These are phyloP conservation scores for Chlamydomonas sp. DNA, from an alignment of 139 green algal genomes.

Conservation along the genomic window DNA sequence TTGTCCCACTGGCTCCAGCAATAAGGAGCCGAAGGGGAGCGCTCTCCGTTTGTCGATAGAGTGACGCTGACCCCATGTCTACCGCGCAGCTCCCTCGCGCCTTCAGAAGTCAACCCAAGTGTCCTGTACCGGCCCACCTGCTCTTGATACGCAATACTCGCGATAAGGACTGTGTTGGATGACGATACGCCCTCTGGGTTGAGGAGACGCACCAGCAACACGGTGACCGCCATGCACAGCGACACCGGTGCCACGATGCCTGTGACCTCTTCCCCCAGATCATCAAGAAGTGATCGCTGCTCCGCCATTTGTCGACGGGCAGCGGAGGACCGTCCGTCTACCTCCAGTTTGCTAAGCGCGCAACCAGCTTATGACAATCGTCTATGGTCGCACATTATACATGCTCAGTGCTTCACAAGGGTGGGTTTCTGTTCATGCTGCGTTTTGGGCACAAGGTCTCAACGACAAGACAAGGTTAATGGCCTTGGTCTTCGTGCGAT, in stretches of 20 bases:
- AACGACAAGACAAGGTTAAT: too few relatives aligned
- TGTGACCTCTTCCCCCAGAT: conserved; percentile 36
- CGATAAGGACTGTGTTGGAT: conserved; percentile 69
- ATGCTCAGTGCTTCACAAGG: too few relatives aligned
- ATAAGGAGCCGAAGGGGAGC: neutral
- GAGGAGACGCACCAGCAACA: conserved; percentile 85
- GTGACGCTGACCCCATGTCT: too few relatives aligned
- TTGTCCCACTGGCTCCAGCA: neutral
- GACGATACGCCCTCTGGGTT: conserved; percentile 77
- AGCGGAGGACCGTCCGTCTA: neutral
- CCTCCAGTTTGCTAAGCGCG: neutral
- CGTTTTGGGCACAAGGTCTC: too few relatives aligned
- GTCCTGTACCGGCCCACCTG: conserved; percentile 52
- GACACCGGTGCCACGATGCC: conserved; percentile 88
- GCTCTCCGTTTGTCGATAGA: too few relatives aligned
- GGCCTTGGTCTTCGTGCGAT: too few relatives aligned
- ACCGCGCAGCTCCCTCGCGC: too few relatives aligned
- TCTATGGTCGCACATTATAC: too few relatives aligned
- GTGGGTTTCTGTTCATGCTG: too few relatives aligned
- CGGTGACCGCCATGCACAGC: conserved; percentile 93
- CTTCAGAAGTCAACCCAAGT: neutral
- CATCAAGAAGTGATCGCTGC: conserved; percentile 18
- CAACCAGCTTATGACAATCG: neutral
- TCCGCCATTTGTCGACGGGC: neutral
- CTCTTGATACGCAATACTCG: conserved; percentile 84